These are phyloP conservation scores for Paracorniculantispora psalliotae DNA, from an alignment of 2,329 filamentous ascomycete species.

Conservation along the genomic window DNA sequence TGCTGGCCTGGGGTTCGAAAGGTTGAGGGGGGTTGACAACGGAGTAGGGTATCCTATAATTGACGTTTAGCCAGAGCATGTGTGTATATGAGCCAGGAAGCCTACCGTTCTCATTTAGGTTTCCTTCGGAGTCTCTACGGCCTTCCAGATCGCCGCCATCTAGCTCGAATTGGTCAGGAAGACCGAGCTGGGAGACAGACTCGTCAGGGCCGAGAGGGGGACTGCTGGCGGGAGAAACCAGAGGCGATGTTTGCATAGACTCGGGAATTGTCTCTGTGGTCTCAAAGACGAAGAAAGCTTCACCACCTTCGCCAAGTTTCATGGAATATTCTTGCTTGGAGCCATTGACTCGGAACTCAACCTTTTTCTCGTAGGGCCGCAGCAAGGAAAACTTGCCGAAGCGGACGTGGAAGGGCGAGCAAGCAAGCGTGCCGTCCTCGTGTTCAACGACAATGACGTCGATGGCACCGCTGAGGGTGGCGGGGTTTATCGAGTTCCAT, in stretches of 20 bases:
- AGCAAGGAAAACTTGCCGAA: slow-evolving; percentile 98
- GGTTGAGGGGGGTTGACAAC: slow-evolving; percentile 38
- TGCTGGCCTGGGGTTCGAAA: slow-evolving; percentile 39
- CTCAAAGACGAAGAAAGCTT: slow-evolving; percentile 98
- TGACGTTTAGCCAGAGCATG: slow-evolving; percentile 14
- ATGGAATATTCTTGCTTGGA: slow-evolving; percentile 89
- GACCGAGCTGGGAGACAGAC: slow-evolving; percentile 43
- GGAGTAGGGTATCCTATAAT: slow-evolving; percentile 46
- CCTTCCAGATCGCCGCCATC: slow-evolving; percentile 35
- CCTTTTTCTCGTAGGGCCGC: slow-evolving; percentile 96
- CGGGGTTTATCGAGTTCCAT: slow-evolving; percentile 99
- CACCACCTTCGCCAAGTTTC: slow-evolving; percentile 95
- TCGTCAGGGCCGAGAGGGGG: slow-evolving; percentile 55
- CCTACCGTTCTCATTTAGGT: slow-evolving; percentile 27
- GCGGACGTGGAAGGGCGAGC: slow-evolving; percentile 96
- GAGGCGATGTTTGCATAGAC: slow-evolving; percentile 86
- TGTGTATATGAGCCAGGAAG: not conserved
- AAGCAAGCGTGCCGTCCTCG: slow-evolving; percentile 81
- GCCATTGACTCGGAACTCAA: slow-evolving; percentile 94
- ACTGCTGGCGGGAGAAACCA: slow-evolving; percentile 84
- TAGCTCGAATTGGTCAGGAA: slow-evolving; percentile 66
- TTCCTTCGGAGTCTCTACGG: slow-evolving; percentile 21
- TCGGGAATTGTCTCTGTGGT: slow-evolving; percentile 89
- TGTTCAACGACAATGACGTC: slow-evolving; percentile 98
- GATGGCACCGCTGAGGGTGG: slow-evolving; percentile 94